Percentiles rank a stretch among this genome's conserved stretches.
Conservation (phyloP, 2,329 filamentous ascomycete species). For the Beauveria pseudobassiana region DNA sequence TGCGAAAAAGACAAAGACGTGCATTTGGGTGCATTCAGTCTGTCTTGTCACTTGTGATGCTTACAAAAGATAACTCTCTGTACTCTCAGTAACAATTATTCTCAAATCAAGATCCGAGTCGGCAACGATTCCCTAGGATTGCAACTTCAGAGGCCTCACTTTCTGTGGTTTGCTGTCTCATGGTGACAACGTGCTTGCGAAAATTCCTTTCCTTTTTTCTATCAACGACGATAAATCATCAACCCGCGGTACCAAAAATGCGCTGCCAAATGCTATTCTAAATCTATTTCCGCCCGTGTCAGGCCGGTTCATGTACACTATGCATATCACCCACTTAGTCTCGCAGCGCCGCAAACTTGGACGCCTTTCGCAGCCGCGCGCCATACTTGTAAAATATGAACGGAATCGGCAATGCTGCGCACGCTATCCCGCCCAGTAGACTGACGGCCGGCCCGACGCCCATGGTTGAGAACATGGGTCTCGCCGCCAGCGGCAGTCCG, state of each 20-base stretch:
- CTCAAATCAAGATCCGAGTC: too few relatives aligned
- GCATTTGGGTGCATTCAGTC: too few relatives aligned
- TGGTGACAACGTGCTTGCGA: too few relatives aligned
- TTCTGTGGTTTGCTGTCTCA: too few relatives aligned
- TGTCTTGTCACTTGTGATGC: too few relatives aligned
- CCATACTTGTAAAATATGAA: constrained; percentile 51
- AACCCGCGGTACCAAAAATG: neutral
- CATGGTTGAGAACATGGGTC: constrained; percentile 51
- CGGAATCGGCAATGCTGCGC: constrained; percentile 44
- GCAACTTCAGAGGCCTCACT: too few relatives aligned
- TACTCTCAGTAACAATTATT: too few relatives aligned
- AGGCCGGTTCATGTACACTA: neutral
- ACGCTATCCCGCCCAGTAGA: constrained; percentile 38
- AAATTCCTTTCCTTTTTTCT: too few relatives aligned
- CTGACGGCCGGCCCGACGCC: constrained; percentile 53
- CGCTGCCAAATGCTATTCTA: neutral
- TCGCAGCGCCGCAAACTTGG: constrained; percentile 28
- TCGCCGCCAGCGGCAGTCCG: constrained; percentile 52
- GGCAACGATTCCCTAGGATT: too few relatives aligned
- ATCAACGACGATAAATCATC: neutral
- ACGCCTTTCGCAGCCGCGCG: constrained; percentile 30
- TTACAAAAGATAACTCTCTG: too few relatives aligned
- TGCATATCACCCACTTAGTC: neutral
- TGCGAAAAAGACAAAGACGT: too few relatives aligned
- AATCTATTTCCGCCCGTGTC: neutral